These are phyloP conservation scores for Exsudoporus frostii DNA, from an alignment of 768 basidiomycete genomes.

Conservation along the genomic window DNA sequence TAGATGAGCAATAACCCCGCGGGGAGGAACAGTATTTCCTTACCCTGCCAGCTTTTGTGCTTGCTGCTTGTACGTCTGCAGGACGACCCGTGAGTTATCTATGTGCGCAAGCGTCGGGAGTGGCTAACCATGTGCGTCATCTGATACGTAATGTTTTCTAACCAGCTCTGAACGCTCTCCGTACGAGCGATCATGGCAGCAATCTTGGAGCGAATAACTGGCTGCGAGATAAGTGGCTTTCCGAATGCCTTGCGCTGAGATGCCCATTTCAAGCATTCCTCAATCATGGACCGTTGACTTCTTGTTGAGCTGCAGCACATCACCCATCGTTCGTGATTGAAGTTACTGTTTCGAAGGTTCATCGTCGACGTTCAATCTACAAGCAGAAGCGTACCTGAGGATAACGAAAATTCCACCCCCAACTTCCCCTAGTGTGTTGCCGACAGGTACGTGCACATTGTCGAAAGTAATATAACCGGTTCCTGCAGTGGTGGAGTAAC, in stretches of 20 bases:
- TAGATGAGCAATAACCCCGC: background rate
- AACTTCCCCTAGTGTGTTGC: slow-evolving; percentile 71
- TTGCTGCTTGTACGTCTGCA: slow-evolving; percentile 67
- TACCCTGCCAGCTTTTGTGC: slow-evolving; percentile 72
- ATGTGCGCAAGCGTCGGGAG: background rate
- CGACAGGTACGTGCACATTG: slow-evolving; percentile 80
- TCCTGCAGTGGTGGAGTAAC: slow-evolving; percentile 86
- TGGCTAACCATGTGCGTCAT: slow-evolving; percentile 73
- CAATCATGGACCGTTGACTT: slow-evolving; percentile 63
- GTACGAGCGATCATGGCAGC: slow-evolving; percentile 86
- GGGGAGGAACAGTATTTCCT: slow-evolving; percentile 7
- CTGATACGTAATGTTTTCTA: slow-evolving; percentile 84
- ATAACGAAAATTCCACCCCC: slow-evolving; percentile 63
- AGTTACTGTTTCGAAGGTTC: slow-evolving; percentile 54
- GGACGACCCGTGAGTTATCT: slow-evolving; percentile 1
- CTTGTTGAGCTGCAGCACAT: slow-evolving; percentile 79
- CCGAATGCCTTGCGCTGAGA: slow-evolving; percentile 90
- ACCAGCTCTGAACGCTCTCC: slow-evolving; percentile 81
- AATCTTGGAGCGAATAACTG: slow-evolving; percentile 85
- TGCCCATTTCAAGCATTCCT: slow-evolving; percentile 91
- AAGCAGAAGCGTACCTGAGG: slow-evolving; percentile 37
- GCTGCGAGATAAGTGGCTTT: slow-evolving; percentile 76
- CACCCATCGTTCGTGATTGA: slow-evolving; percentile 94
- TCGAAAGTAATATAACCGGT: slow-evolving; percentile 84
- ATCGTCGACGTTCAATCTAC: background rate